Evolutionary conservation across 2,329 filamentous ascomycete species (phyloP).

Genomic region (Graphilbum fragrans): DNA sequence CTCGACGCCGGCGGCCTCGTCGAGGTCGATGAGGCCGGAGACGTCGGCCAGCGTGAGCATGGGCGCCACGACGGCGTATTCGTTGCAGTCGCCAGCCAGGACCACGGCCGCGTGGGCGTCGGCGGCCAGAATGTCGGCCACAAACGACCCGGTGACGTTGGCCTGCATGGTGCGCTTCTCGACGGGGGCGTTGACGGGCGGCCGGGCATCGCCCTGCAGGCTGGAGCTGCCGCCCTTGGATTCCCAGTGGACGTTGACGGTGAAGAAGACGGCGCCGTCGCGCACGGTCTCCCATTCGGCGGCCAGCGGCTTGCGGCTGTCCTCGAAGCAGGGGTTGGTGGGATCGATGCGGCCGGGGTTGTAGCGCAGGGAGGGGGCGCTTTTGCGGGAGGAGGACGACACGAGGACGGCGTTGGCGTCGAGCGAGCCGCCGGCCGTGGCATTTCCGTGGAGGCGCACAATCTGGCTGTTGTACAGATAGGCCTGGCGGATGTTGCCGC

Average conservation of each 20-base stretch:
- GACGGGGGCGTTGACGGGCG: slow-evolving; percentile 54
- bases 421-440: slow-evolving; percentile 40
- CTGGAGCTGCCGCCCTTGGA: no score
- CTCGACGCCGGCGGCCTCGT: slow-evolving; percentile 41
- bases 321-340: no score
- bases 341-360: no score
- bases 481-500: slow-evolving; percentile 59
- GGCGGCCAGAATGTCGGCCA: slow-evolving; percentile 41
- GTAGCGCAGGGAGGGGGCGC: no score
- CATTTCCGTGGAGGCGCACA: slow-evolving; percentile 41
- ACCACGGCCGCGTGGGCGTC: slow-evolving; percentile 47
- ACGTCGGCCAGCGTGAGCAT: slow-evolving; percentile 38
- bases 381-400: no score
- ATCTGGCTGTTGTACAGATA: slow-evolving; percentile 55
- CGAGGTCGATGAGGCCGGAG: slow-evolving; percentile 48
- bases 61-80: slow-evolving; percentile 52
- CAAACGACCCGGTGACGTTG: slow-evolving; percentile 46
- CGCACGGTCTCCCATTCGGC: no score
- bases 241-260: no score
- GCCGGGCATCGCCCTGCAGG: slow-evolving; percentile 52
- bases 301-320: no score
- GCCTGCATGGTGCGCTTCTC: slow-evolving; percentile 44
- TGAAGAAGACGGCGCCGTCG: no score
- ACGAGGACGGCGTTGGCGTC: no score
- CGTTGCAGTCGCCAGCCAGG: slow-evolving; percentile 59